Evolutionary conservation across 2,329 filamentous ascomycete species (phyloP), one percentile per base, ranked within the genome.

Genomic region (Fusarium oligoseptatum): DNA sequence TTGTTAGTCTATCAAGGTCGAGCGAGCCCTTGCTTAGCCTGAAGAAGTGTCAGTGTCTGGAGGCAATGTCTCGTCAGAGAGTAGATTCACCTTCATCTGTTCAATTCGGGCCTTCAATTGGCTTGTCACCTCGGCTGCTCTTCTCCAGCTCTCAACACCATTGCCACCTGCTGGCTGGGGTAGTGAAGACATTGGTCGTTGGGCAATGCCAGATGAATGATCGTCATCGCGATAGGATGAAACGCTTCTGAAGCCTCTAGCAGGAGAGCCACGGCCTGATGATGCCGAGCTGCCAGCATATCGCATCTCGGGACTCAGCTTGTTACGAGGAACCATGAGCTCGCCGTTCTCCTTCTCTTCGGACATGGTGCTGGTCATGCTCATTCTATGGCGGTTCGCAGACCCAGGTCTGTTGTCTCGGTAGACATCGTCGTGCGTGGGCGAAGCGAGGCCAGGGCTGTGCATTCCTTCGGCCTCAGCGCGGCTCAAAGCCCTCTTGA

Each of bases 61-160:
- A 17, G 4, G 22, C 1, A 2, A 15, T 22, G 29, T 1, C 3
- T 3, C 4, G 6, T 11, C 11, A 43, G 6, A 5, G 24, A 10
- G 12, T 48, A 3, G 17, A 79, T 85, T 76, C 79, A 90, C 91
- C 89, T 98, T 99, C 97, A 99, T 99, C 87, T 97, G 94, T 87
- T 98, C 97, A 83, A 99, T 99, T 82, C 97, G 91, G 62, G 96
- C 95, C 87, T 98, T 99, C 80, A 99, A 84, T 82, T 98, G 97
- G 83, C 95, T 98, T 64, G 97, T 99, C 67, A 99, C 97, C 86
- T 99, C 97, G 3, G 97, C 97, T 20, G 97, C 97, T 77, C 97
- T 89, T 86, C 95, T 97, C 97, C 97, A 99, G 82, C 95, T 98
- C 85, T 99, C 97, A 3, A 80, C 82, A 3, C 81, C 82, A 34